phyloP scores from a whole-genome alignment of 2,329 filamentous ascomycete genomes.

The Tolypocladium tropicale region DNA sequence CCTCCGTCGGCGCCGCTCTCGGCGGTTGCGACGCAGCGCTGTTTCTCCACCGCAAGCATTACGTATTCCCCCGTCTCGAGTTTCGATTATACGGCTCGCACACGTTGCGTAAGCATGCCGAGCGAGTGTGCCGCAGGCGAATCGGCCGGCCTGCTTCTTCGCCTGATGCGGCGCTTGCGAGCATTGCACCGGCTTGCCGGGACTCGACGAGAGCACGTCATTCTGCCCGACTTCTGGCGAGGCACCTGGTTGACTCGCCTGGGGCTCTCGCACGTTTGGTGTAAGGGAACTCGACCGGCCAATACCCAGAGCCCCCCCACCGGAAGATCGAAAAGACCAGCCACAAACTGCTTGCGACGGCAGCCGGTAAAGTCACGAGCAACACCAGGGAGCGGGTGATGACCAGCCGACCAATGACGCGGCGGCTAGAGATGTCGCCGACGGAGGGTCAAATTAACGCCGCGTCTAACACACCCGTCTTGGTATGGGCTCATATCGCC shows the following conservation, averaged over 20 bases:
- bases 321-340: background rate
- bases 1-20: too few species aligned
- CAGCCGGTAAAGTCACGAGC: background rate
- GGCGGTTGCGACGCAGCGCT: too few species aligned
- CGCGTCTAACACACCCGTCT: conserved; percentile 6
- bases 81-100: background rate
- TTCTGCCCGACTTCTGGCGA: background rate
- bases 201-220: background rate
- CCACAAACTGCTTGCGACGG: background rate
- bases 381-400: background rate
- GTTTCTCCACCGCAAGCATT: background rate
- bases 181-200: background rate
- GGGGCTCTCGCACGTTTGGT: background rate
- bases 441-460: conserved; percentile 1
- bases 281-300: background rate
- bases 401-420: conserved; percentile 1
- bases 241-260: background rate
- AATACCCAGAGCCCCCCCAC: background rate
- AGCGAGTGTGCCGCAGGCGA: background rate
- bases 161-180: too few species aligned
- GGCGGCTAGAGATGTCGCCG: background rate
- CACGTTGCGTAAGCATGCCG: background rate
- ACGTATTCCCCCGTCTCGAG: background rate
- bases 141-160: background rate
- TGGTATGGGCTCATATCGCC: conserved; percentile 4